A percentile compares a stretch with the other conserved stretches of the same genome.
These are phyloP conservation scores for Coffea canephora DNA, from an alignment of 257 asterid genomes.

Conservation along the genomic window DNA sequence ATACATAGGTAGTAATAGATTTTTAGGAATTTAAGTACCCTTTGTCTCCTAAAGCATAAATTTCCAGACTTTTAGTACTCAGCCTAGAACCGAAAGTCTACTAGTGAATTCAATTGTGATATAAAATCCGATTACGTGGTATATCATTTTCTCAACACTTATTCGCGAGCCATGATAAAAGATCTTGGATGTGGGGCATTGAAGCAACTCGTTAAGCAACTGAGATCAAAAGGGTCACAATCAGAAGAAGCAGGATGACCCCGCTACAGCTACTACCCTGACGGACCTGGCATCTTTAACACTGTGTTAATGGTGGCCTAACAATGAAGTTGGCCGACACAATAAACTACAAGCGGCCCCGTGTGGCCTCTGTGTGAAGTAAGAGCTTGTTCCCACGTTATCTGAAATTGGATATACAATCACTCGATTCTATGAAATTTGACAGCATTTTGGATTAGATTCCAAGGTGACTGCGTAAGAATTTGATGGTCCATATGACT, in stretches of 20 bases:
- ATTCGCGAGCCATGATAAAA: neutral
- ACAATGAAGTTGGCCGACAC: neutral
- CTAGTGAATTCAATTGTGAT: too few relatives aligned
- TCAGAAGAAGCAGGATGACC: neutral
- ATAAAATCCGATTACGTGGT: too few relatives aligned
- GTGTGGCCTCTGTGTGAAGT: neutral
- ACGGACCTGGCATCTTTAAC: neutral
- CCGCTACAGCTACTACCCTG: neutral
- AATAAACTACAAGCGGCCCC: neutral
- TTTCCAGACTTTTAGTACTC: too few relatives aligned
- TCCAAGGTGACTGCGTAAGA: neutral
- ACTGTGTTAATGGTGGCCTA: neutral
- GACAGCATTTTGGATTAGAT: neutral
- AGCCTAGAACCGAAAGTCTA: too few relatives aligned
- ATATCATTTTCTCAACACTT: neutral
- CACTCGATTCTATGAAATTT: neutral
- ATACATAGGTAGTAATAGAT: too few relatives aligned
- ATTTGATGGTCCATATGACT: neutral
- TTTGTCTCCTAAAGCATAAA: too few relatives aligned
- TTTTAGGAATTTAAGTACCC: too few relatives aligned
- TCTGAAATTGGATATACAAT: neutral
- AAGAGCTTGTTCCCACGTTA: neutral
- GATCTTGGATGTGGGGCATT: neutral
- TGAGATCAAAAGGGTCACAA: neutral
- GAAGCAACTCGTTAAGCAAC: neutral